Conservation (phyloP, 306 rosid species). For the Vigna trinervia region DNA sequence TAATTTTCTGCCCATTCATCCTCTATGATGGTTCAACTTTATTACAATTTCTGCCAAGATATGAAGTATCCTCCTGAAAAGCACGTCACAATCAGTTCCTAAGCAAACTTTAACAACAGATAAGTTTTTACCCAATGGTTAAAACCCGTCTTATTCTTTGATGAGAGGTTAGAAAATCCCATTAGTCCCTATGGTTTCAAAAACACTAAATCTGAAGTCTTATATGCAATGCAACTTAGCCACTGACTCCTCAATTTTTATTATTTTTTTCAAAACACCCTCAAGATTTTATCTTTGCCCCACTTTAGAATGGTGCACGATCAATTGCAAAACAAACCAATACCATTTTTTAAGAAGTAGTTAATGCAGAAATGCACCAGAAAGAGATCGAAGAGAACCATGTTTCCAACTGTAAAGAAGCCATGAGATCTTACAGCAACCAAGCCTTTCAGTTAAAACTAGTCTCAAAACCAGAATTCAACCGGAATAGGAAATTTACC, state of each 20-base stretch:
- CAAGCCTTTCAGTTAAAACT: neutral
- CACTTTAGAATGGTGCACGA: neutral
- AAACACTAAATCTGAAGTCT: neutral
- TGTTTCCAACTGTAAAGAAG: neutral
- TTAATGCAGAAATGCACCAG: neutral
- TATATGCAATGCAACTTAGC: slow-evolving; percentile 12
- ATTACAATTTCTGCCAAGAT: slow-evolving; percentile 13
- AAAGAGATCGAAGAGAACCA: neutral
- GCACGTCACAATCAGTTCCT: slow-evolving; percentile 37
- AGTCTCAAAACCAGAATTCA: slow-evolving; percentile 10
- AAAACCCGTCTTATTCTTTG: neutral
- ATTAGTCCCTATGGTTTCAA: slow-evolving; percentile 1
- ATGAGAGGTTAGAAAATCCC: slow-evolving; percentile 1
- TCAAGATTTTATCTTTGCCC: neutral
- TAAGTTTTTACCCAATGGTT: neutral
- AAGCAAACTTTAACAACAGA: neutral
- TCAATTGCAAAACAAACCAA: slow-evolving; percentile 19
- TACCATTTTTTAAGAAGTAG: neutral
- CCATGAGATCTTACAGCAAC: neutral
- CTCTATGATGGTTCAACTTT: slow-evolving; percentile 42
- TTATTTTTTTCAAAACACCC: neutral
- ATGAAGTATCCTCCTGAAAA: slow-evolving; percentile 34
- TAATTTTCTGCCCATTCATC: slow-evolving; percentile 69
- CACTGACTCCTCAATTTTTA: neutral
- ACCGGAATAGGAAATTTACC: neutral